Conservation (phyloP, 2,329 filamentous ascomycete species). For the Myriosclerotinia curreyana region DNA sequence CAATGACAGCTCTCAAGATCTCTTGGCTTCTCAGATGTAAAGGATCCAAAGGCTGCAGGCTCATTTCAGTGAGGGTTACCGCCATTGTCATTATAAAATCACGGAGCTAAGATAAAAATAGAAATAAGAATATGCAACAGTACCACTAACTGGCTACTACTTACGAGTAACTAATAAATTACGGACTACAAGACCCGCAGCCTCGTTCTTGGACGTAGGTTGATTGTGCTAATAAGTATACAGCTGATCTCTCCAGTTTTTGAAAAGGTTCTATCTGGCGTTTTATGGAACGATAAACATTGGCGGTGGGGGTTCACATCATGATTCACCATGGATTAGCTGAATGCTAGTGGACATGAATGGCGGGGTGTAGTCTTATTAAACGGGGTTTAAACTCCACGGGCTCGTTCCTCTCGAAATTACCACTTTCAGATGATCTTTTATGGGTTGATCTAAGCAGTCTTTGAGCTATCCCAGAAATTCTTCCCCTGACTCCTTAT, state of each 20-base stretch:
- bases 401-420: not conserved
- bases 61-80: not conserved
- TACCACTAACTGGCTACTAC: not conserved
- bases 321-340: not conserved
- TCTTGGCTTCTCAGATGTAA: not conserved
- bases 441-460: not conserved
- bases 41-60: not conserved
- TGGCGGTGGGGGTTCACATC: not conserved
- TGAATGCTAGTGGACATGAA: not conserved
- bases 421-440: not conserved
- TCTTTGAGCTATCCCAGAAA: not conserved
- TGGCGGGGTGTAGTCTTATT: not conserved
- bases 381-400: not conserved
- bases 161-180: not conserved
- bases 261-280: not conserved
- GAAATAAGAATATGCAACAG: not conserved
- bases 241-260: not conserved
- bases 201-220: constrained; percentile 11
- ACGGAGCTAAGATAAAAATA: not conserved
- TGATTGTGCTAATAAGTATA: not conserved
- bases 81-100: not conserved
- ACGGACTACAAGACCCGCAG: not conserved
- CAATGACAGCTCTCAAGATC: not conserved
- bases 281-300: not conserved
- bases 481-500: not conserved